phyloP scores from a whole-genome alignment of 2,329 filamentous ascomycete species.

The Blastomyces silverae region DNA sequence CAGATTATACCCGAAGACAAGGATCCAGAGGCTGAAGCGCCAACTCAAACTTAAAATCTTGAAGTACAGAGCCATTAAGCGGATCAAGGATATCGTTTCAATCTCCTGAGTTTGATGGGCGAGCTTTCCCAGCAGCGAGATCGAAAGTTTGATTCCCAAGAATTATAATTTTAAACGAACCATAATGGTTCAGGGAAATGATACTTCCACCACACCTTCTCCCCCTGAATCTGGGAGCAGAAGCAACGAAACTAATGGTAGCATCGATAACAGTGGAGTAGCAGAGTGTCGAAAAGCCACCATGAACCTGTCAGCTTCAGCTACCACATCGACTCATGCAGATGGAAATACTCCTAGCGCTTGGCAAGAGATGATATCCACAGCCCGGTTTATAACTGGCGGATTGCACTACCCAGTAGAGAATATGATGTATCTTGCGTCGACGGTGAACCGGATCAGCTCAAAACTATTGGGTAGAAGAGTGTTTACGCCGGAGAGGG shows the following conservation, averaged over 20 bases:
- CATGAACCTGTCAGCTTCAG: not conserved
- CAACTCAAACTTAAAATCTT: not conserved
- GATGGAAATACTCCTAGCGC: not conserved
- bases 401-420: slow-evolving; percentile 14
- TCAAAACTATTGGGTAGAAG: slow-evolving; percentile 11
- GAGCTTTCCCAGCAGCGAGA: not conserved
- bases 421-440: slow-evolving; percentile 13
- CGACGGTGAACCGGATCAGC: slow-evolving; percentile 12
- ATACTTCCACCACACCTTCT: not conserved
- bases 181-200: not conserved
- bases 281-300: not conserved
- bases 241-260: not conserved
- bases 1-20: not conserved
- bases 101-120: not conserved
- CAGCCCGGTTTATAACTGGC: slow-evolving; percentile 2
- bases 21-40: not conserved
- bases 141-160: not conserved
- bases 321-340: not conserved
- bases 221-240: not conserved
- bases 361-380: not conserved
- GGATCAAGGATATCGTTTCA: not conserved
- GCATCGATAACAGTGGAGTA: not conserved
- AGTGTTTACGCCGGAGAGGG: slow-evolving; percentile 38
- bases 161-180: not conserved
- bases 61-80: not conserved